Percentiles rank a stretch among this genome's conserved stretches.
These are phyloP conservation scores for Pythium guiyangense DNA, from an alignment of 352 stramenopile genomes.

Conservation along the genomic window DNA sequence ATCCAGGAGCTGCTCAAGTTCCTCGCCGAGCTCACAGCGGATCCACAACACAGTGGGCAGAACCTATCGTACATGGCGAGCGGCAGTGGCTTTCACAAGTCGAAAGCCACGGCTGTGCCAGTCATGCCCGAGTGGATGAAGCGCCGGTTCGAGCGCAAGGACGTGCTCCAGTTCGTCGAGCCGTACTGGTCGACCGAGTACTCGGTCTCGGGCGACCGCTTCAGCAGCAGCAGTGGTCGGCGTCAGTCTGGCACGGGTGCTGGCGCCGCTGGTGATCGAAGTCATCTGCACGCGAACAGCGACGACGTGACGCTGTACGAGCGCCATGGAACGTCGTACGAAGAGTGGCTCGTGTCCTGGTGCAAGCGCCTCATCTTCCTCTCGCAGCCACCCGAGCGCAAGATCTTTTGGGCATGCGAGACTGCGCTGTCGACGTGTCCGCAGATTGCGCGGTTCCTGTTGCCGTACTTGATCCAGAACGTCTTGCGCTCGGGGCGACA, in stretches of 20 bases:
- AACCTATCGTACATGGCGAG: slow-evolving; percentile 11
- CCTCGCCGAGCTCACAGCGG: slow-evolving; percentile 61
- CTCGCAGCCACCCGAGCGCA: slow-evolving; percentile 77
- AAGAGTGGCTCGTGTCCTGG: slow-evolving; percentile 79
- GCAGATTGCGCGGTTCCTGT: slow-evolving; percentile 72
- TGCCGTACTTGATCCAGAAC: slow-evolving; percentile 86
- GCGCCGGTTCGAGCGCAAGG: slow-evolving; percentile 73
- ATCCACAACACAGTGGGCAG: slow-evolving; percentile 72
- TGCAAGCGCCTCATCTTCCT: slow-evolving; percentile 70
- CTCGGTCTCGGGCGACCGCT: slow-evolving; percentile 21
- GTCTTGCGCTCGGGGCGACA: slow-evolving; percentile 62
- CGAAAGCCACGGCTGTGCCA: slow-evolving; percentile 10
- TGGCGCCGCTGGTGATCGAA: slow-evolving; percentile 21
- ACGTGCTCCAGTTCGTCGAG: slow-evolving; percentile 84
- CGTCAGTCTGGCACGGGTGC: slow-evolving; percentile 12
- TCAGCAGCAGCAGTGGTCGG: slow-evolving; percentile 8
- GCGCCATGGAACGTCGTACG: slow-evolving; percentile 65
- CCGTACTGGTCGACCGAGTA: slow-evolving; percentile 90
- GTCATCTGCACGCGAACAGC: slow-evolving; percentile 1
- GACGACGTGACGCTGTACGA: slow-evolving; percentile 74
- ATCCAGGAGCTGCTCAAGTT: slow-evolving; percentile 87
- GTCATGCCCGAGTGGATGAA: slow-evolving; percentile 85
- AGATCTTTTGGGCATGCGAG: slow-evolving; percentile 74
- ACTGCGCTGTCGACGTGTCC: slow-evolving; percentile 58
- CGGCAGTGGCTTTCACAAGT: slow-evolving; percentile 8